Percentiles rank a stretch among this genome's conserved stretches.
These are phyloP conservation scores for Nannochloris sp. DNA, from an alignment of 139 green algal species.

Conservation along the genomic window DNA sequence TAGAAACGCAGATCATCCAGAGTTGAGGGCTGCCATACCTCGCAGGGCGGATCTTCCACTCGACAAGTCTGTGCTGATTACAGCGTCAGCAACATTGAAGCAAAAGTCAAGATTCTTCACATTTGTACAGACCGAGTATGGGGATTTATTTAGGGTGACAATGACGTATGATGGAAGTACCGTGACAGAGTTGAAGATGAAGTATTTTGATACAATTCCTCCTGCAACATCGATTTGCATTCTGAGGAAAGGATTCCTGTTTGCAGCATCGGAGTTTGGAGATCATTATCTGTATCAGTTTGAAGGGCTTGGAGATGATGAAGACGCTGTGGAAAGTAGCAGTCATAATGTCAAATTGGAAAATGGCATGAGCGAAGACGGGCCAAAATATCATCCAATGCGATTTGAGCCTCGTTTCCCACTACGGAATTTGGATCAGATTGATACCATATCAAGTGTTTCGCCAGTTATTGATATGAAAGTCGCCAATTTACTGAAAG, in stretches of 20 bases:
- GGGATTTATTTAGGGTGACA: conserved; percentile 95
- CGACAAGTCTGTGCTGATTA: conserved; percentile 85
- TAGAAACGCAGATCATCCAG: conserved; percentile 54
- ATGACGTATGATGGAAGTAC: conserved; percentile 62
- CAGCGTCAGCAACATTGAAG: conserved; percentile 68
- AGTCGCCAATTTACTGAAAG: conserved; percentile 73
- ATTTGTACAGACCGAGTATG: conserved; percentile 95
- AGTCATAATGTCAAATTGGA: conserved; percentile 57
- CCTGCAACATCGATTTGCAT: conserved; percentile 74
- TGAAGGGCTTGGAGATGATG: conserved; percentile 86
- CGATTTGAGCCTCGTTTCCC: conserved; percentile 80
- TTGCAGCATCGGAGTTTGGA: conserved; percentile 89
- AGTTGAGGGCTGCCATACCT: conserved; percentile 86
- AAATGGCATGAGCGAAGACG: not conserved
- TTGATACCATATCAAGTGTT: conserved; percentile 83
- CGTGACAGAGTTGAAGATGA: conserved; percentile 84
- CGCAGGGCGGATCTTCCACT: conserved; percentile 65
- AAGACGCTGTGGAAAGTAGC: conserved; percentile 65
- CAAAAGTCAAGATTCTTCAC: conserved; percentile 92
- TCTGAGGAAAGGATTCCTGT: conserved; percentile 93
- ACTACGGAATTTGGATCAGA: conserved; percentile 78
- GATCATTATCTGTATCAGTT: conserved; percentile 98
- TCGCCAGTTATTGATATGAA: conserved; percentile 87
- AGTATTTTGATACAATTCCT: conserved; percentile 98
- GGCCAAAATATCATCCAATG: conserved; percentile 32